Conservation (phyloP, 306 rosid species). For the Vigna nakashimae region DNA sequence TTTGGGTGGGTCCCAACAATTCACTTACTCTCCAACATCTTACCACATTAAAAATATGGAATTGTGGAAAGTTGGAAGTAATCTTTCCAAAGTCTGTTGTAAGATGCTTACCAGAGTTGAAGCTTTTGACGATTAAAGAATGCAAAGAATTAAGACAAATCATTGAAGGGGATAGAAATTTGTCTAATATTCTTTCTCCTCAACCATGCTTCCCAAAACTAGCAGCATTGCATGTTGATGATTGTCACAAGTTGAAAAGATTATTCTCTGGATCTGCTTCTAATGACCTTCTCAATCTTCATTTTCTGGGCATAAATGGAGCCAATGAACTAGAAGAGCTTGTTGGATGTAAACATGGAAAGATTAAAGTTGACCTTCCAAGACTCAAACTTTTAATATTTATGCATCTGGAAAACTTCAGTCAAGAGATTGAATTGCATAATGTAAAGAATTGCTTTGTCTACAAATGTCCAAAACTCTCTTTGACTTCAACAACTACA, state of each 20-base stretch:
- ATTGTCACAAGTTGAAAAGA: background rate
- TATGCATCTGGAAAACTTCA: background rate
- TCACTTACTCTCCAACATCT: slow-evolving; percentile 1
- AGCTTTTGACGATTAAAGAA: background rate
- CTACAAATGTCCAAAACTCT: slow-evolving; percentile 25
- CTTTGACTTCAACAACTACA: slow-evolving; percentile 23
- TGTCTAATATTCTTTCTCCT: background rate
- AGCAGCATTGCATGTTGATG: background rate
- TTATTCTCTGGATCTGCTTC: background rate
- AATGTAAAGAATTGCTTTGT: background rate
- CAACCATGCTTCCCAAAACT: background rate
- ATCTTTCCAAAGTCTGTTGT: slow-evolving; percentile 2
- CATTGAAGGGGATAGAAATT: background rate
- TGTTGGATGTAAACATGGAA: background rate
- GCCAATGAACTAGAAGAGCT: background rate
- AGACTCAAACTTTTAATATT: slow-evolving; percentile 21
- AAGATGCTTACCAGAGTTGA: slow-evolving; percentile 10
- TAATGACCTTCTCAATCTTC: background rate
- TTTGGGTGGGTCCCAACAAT: background rate
- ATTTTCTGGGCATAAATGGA: background rate
- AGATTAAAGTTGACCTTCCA: slow-evolving; percentile 30
- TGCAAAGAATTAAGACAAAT: slow-evolving; percentile 13
- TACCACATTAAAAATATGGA: background rate
- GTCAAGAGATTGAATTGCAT: slow-evolving; percentile 15
- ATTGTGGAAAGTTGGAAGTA: background rate